Evolutionary conservation across 2,329 filamentous ascomycete genomes (phyloP).

Genomic region (Cytospora leucostoma): DNA sequence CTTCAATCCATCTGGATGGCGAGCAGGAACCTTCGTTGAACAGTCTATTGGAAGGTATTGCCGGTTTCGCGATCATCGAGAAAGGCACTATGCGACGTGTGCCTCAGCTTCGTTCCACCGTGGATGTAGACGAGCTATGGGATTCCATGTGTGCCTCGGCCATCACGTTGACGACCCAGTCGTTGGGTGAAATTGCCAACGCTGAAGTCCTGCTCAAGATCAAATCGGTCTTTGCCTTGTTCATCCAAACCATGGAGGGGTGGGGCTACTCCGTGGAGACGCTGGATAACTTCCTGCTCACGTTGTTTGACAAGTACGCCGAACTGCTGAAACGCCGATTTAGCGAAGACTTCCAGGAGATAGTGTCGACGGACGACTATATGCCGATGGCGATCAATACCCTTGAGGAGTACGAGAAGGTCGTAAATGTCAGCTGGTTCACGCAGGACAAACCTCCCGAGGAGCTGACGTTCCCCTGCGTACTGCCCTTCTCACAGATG

Average conservation of each 20-base stretch:
- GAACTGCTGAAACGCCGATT: conserved; percentile 88
- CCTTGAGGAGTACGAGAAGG: conserved; percentile 89
- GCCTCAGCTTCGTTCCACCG: conserved; percentile 76
- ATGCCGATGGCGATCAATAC: conserved; percentile 99
- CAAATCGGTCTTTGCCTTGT: conserved; percentile 88
- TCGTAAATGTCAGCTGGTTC: conserved; percentile 96
- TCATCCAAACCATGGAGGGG: conserved; percentile 98
- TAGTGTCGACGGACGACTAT: conserved; percentile 91
- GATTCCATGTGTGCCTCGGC: conserved; percentile 94
- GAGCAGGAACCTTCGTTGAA: conserved; percentile 87
- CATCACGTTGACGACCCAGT: conserved; percentile 78
- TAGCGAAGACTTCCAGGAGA: conserved; percentile 94
- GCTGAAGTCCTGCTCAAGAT: conserved; percentile 91
- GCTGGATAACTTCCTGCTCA: conserved; percentile 83
- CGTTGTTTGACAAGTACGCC: conserved; percentile 90
- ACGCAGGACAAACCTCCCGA: conserved; percentile 76
- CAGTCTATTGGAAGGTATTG: conserved; percentile 87
- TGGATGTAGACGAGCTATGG: conserved; percentile 98
- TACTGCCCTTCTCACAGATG: conserved; percentile 98
- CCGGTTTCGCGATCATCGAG: conserved; percentile 95
- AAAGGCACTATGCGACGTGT: conserved; percentile 87
- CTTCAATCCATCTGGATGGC: conserved; percentile 72
- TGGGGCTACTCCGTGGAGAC: conserved; percentile 86
- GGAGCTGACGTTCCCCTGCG: conserved; percentile 84
- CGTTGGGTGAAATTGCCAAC: conserved; percentile 77